A percentile compares a stretch with the other conserved stretches of the same genome.
Conservation (phyloP, 768 basidiomycete species). For the Filobasidium wieringae region DNA sequence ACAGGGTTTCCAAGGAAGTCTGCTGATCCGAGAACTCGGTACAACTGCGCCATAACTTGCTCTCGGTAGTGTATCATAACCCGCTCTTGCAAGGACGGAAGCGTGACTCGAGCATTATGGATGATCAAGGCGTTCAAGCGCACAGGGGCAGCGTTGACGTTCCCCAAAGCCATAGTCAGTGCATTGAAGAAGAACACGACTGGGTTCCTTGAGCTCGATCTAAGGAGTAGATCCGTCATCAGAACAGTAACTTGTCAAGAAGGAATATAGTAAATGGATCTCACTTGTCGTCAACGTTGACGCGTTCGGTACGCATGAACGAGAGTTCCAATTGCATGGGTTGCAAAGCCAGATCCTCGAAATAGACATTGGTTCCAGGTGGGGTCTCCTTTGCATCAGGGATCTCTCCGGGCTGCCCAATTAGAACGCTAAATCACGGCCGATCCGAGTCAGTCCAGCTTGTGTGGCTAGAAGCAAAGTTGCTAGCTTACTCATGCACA, state of each 20-base stretch:
- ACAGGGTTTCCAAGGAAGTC: conserved; percentile 73
- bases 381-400: conserved; percentile 40
- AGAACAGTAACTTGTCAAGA: background rate
- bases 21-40: conserved; percentile 93
- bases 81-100: conserved; percentile 70
- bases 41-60: conserved; percentile 83
- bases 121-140: conserved; percentile 87
- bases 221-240: conserved; percentile 6
- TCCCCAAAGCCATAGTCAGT: conserved; percentile 90
- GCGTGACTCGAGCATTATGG: conserved; percentile 80
- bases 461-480: background rate
- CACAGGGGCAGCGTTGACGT: conserved; percentile 88
- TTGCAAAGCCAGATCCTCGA: conserved; percentile 87
- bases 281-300: conserved; percentile 87
- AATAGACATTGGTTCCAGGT: conserved; percentile 70
- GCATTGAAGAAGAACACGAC: conserved; percentile 87
- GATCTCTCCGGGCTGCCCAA: conserved; percentile 54
- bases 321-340: conserved; percentile 85
- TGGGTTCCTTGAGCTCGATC: conserved; percentile 56
- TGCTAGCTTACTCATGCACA: conserved; percentile 53
- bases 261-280: conserved; percentile 23
- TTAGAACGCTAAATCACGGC: conserved; percentile 50
- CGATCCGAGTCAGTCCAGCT: too few relatives aligned
- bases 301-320: conserved; percentile 91
- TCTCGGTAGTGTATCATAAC: conserved; percentile 86